Evolutionary conservation across 129 eudicot species (phyloP), one percentile per base, ranked within the genome.

Genomic region (Gnaphalium uliginosum): DNA sequence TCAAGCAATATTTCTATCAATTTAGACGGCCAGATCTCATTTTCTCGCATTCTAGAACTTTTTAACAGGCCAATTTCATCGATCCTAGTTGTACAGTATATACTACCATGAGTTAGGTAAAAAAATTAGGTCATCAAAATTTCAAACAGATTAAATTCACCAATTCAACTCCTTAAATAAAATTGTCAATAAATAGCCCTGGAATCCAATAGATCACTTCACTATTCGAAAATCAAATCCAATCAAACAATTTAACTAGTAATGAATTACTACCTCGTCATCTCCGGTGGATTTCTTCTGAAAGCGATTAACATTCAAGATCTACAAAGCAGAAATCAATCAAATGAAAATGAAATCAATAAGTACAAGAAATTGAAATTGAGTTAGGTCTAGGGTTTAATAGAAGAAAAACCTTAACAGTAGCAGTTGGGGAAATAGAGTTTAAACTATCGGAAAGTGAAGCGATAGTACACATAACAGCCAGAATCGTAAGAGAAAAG

Each of bases 381-480:
- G 25, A 59, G 9, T 77, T 15, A 29, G 35, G 32, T 27, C 11
- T 9, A 7, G 81, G 73, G 80, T 72, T 79, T 80, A 18, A 54
- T 4, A n/a, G 58, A 64, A 61, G 30, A 65, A 22, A 58, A 39
- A 90, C 98, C 88, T 93, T 82, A 68, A 93, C 86, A 63, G 67
- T 30, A 22, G 96, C 81, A 14, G 87, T 27, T 5, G 97, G 97
- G n/a, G 89, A 64, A 25, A 89, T 91, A 48, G 87, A 71, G 80
- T 91, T 90, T 88, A 94, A 76, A 83, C 77, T 89, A 74, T 94
- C 99, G 64, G 99, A 85, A 63, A 90, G 30, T 56, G 99, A 94
- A 48, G 97, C 97, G 39, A 94, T 82, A 69, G 88, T 96, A 69
- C 99, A 94, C 78, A 94, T 88, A 0, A 94, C 73, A 8, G 98